Evolutionary conservation across 768 basidiomycete species (phyloP).

Genomic region (Suillus spraguei): DNA sequence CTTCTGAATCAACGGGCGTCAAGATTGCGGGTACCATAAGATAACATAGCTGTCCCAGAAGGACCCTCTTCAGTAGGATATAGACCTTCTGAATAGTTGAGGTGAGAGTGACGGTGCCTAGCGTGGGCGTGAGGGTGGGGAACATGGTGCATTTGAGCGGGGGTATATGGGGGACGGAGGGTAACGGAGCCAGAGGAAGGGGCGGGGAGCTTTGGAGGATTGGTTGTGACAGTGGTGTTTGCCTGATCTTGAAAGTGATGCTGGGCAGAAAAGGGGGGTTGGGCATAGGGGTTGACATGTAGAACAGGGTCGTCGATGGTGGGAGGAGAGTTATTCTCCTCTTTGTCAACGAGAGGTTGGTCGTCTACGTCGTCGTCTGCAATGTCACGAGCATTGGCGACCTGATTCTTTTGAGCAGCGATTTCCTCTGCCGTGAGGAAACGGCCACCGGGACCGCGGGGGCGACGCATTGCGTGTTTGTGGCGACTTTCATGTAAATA

Average conservation of each 20-base stretch:
- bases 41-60: conserved; percentile 41
- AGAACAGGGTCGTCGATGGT: conserved; percentile 22
- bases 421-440: conserved; percentile 98
- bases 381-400: conserved; percentile 43
- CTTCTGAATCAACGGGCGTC: conserved; percentile 1
- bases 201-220: conserved; percentile 31
- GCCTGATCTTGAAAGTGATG: conserved; percentile 23
- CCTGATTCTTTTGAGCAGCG: conserved; percentile 68
- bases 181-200: conserved; percentile 44
- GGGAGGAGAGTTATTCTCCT: conserved; percentile 23
- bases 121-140: conserved; percentile 81
- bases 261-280: conserved; percentile 22
- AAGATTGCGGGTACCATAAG: conserved; percentile 41
- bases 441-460: conserved; percentile 94
- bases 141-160: conserved; percentile 74
- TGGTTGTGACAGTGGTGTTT: conserved; percentile 22
- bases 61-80: conserved; percentile 35
- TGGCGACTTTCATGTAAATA: conserved; percentile 98
- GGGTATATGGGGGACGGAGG: conserved; percentile 60
- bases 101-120: conserved; percentile 64
- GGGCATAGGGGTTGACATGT: conserved; percentile 27
- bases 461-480: conserved; percentile 97
- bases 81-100: conserved; percentile 46
- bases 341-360: conserved; percentile 15
- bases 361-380: conserved; percentile 42